These are phyloP conservation scores for Leccinum olivaceopallidum DNA, from an alignment of 768 basidiomycete species.

Conservation along the genomic window DNA sequence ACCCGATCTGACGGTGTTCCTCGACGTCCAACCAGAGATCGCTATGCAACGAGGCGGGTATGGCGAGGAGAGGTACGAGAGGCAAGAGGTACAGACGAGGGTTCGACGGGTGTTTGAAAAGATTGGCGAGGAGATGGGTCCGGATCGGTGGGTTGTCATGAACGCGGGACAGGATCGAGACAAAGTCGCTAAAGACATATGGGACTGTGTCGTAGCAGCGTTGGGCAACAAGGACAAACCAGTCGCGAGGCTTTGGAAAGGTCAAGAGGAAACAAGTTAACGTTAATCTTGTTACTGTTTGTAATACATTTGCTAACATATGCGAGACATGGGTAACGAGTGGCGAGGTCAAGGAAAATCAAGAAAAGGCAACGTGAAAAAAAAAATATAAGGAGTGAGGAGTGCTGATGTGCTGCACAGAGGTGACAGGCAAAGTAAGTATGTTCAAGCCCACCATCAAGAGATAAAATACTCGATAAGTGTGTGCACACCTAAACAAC, in stretches of 20 bases:
- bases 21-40: conserved; percentile 73
- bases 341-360: conserved; percentile 5
- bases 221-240: conserved; percentile 38
- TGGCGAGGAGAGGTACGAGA: conserved; percentile 88
- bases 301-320: conserved; percentile 30
- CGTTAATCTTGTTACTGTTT: conserved; percentile 14
- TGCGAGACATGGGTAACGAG: conserved; percentile 24
- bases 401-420: conserved; percentile 11
- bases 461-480: conserved; percentile 18
- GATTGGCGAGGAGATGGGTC: conserved; percentile 53
- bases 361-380: conserved; percentile 12
- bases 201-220: conserved; percentile 50
- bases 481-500: conserved; percentile 22
- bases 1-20: conserved; percentile 87
- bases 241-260: conserved; percentile 53
- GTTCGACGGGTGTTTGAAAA: conserved; percentile 61
- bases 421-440: conserved; percentile 12
- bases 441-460: conserved; percentile 14
- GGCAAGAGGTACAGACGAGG: conserved; percentile 66
- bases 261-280: neutral
- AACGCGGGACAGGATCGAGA: conserved; percentile 57
- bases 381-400: conserved; percentile 12
- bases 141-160: conserved; percentile 51
- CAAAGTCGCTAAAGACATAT: conserved; percentile 55
- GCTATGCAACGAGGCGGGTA: conserved; percentile 76